phyloP scores from a whole-genome alignment of 768 basidiomycete species.

The Panaeolus cyanescens region DNA sequence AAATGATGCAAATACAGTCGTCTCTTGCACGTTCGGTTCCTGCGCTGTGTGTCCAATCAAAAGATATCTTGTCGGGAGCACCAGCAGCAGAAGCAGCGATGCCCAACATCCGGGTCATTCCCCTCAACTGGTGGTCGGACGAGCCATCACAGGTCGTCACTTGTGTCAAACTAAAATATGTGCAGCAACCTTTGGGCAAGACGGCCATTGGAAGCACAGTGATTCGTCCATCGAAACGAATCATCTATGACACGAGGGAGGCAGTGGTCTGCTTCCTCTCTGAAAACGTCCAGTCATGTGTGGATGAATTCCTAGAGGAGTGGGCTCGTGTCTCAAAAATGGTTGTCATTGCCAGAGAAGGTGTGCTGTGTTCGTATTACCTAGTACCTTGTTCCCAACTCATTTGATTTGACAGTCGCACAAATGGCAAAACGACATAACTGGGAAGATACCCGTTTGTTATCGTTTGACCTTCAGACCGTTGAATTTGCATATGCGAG shows the following conservation, averaged over 20 bases:
- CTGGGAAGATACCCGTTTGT: constrained; percentile 77
- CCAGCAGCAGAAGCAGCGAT: constrained; percentile 91
- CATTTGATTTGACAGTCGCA: constrained; percentile 53
- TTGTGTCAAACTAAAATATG: constrained; percentile 88
- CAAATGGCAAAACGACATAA: constrained; percentile 75
- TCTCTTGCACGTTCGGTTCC: constrained; percentile 79
- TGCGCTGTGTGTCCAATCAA: constrained; percentile 79
- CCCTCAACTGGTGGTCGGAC: constrained; percentile 90
- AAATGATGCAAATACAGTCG: constrained; percentile 63
- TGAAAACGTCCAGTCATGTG: constrained; percentile 84
- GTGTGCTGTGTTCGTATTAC: constrained; percentile 39
- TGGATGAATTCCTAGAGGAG: constrained; percentile 88
- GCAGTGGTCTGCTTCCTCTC: constrained; percentile 90
- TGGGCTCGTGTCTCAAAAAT: constrained; percentile 94
- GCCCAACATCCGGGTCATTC: constrained; percentile 88
- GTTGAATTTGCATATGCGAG: constrained; percentile 85
- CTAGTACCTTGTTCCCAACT: neutral
- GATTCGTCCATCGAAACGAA: constrained; percentile 83
- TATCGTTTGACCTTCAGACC: constrained; percentile 90
- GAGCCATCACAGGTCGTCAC: constrained; percentile 83
- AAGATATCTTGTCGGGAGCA: constrained; percentile 78
- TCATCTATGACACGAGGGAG: constrained; percentile 87
- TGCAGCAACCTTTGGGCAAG: constrained; percentile 83
- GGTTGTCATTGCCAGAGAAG: constrained; percentile 90
- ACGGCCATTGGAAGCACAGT: constrained; percentile 60